Evolutionary conservation across 179 eudicot genomes (phyloP), one percentile per base, ranked within the genome.

Genomic region (Heliamphora pulchella): DNA sequence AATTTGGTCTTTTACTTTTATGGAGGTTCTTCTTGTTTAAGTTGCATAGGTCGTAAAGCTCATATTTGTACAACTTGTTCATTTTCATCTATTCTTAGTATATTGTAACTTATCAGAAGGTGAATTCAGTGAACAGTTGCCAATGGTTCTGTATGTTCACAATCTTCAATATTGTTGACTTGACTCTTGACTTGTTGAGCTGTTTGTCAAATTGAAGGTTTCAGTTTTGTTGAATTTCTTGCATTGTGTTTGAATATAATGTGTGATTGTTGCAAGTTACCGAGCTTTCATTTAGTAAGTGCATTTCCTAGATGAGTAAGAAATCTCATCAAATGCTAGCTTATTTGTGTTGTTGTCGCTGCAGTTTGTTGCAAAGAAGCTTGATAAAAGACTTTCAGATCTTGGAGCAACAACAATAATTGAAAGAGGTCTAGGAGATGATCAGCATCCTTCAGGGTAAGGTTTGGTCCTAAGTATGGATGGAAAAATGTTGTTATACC

Each of bases 391-490:
- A 85, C 92, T 96, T 67, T 82, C 84, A 46, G 93, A 87, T 87
- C 97, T 96, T 80, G 99, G 98, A 54, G 98, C 90, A 81, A 84
- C 62, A 11, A 81, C 92, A 4, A 85, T 96, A 80, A 79, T 94
- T 83, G 98, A 94, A 82, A 91, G 86, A 86, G 99, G 99, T 78
- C 89, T 96, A 70, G 99, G 99, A 83, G 98, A 96, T 85, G 99
- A 96, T 87, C 98, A 96, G 79, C 99, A 96, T 81, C 97, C 96
- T 88, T 94, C 98, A 76, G 98, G 99, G 99, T 96, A 94, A 81
- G 80, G 11, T 72, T 74, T 57, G 47, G 18, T 43, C 59, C 15
- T 71, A 13, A 41, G 50, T 53, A 46, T 71, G 78, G 62, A 48
- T 65, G 13, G n/a, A 51, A 46, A 51, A 78, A 48, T 47, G 71